Base-by-base conservation (phyloP, 2,329 filamentous ascomycete species). In the Scedosporium apiospermum region DNA sequence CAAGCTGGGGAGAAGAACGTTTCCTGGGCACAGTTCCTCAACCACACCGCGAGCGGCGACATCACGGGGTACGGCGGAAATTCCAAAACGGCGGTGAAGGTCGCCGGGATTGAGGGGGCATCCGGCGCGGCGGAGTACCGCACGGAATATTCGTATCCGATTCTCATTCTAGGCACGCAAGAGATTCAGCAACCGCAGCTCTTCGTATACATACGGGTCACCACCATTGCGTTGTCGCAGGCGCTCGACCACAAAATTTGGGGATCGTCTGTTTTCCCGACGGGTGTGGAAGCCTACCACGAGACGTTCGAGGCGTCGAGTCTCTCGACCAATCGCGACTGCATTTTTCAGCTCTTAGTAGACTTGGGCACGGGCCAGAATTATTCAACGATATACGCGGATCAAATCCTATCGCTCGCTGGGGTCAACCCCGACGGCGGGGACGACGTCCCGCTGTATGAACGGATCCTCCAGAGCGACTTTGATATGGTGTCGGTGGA, bases 121-220 rank as follows among this genome's bases (percentile, higher is more conserved):
- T 66, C 74, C 65, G 65, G 79, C 69, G 65, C 67, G 23, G 65
- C 70, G 4, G 68, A 68, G 4, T 88, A 86, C 69, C 72, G 72
- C 7, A 91, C 88, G 67, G 88, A 88, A 0, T 72, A 90, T 0
- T 79, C 76, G 67, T 82, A 83, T 58, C 83, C 82, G 67, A 81
- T 79, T 16, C 80, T 79, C 1, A 81, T 80, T 62, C 69, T 71
- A 14, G 70, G 76, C 12, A 69, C 78, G 14, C 16, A 49, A 4
- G 44, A 18, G 44, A 10, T 49, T 21, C 44, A 21, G 9, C 16
- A n/a, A 2, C 16, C 18, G 9, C n/a, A 49, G n/a, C 5, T 49
- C 44, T 6, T 49, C 44, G 16, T 49, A 7, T 49, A 49, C 18
- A 7, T 7, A 21, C 6, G 16, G n/a, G 44, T 49, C 44, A 21